Percentiles rank a stretch among this genome's conserved stretches.
Evolutionary conservation across 352 stramenopile genomes (phyloP).

Genomic region (Phytopythium cucurbitacearum): DNA sequence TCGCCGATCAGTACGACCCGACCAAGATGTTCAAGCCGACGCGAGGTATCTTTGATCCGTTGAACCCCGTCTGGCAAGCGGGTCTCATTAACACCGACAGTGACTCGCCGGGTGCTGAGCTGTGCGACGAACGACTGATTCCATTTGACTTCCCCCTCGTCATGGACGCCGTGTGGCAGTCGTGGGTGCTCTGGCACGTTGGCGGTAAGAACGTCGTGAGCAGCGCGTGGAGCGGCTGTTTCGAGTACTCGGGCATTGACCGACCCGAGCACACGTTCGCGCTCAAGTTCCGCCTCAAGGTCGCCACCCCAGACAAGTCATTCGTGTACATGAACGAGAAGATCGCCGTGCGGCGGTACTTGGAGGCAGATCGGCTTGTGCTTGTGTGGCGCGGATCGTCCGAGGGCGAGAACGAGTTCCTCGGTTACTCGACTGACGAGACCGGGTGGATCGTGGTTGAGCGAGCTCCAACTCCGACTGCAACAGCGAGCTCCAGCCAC

Average conservation of each 20-base stretch:
- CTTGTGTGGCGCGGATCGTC: slow-evolving; percentile 3
- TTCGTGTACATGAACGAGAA: slow-evolving; percentile 22
- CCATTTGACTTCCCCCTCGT: slow-evolving; percentile 23
- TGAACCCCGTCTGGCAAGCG: too few relatives aligned
- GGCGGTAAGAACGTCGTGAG: slow-evolving; percentile 24
- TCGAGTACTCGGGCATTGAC: slow-evolving; percentile 19
- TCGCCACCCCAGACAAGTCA: not conserved
- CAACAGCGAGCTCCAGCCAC: too few relatives aligned
- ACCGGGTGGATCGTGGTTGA: slow-evolving; percentile 3
- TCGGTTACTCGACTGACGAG: not conserved
- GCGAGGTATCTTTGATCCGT: too few relatives aligned
- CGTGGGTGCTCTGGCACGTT: slow-evolving; percentile 30
- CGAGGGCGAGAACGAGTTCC: not conserved
- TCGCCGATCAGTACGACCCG: slow-evolving; percentile 9
- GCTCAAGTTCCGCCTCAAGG: slow-evolving; percentile 23
- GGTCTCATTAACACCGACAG: not conserved
- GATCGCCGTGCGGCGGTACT: slow-evolving; percentile 11
- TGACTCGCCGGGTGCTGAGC: slow-evolving; percentile 5
- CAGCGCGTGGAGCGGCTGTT: slow-evolving; percentile 18
- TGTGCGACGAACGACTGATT: slow-evolving; percentile 19
- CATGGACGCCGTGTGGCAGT: slow-evolving; percentile 27
- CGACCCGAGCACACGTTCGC: slow-evolving; percentile 29
- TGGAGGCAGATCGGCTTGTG: slow-evolving; percentile 1
- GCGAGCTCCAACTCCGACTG: too few relatives aligned
- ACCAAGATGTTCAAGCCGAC: not conserved